Conservation (phyloP, 1,284 basidiomycete species). For the Apiotrichum mycotoxinovorans region DNA sequence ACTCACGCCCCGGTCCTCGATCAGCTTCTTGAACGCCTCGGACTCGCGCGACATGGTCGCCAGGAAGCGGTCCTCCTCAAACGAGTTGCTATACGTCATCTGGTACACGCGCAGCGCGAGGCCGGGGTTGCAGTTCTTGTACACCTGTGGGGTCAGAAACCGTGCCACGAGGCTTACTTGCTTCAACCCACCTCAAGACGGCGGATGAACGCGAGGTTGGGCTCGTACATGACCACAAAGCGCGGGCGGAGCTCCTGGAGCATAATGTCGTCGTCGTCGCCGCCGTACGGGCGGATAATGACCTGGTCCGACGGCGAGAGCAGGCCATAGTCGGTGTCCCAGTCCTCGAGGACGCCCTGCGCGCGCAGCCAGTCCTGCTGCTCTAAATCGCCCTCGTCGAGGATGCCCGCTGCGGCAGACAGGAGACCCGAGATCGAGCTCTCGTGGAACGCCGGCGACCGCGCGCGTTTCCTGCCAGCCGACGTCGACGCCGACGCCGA, state of each 20-base stretch:
- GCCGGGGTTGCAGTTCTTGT: constrained; percentile 74
- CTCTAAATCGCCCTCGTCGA: constrained; percentile 42
- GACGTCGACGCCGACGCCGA: not conserved
- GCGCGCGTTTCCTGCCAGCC: not conserved
- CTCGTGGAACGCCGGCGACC: constrained; percentile 12
- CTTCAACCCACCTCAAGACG: constrained; percentile 76
- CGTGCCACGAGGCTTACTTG: fast-evolving
- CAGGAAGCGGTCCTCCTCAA: constrained; percentile 94
- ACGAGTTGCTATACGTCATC: constrained; percentile 85
- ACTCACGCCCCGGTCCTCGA: constrained; percentile 84
- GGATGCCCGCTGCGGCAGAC: constrained; percentile 30
- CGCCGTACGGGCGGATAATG: constrained; percentile 81
- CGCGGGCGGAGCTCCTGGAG: constrained; percentile 83
- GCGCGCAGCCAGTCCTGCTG: constrained; percentile 22
- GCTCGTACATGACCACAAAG: constrained; percentile 94
- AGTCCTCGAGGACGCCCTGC: constrained; percentile 54
- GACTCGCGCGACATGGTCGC: constrained; percentile 85
- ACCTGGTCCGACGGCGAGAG: constrained; percentile 75
- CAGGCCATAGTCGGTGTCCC: constrained; percentile 77
- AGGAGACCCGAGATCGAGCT: constrained; percentile 11
- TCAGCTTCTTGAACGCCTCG: constrained; percentile 88
- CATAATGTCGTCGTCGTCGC: constrained; percentile 86
- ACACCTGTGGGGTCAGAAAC: constrained; percentile 59
- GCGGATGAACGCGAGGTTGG: constrained; percentile 86
- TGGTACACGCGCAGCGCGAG: constrained; percentile 89